These are phyloP conservation scores for Talaromyces amestolkiae DNA, from an alignment of 2,329 filamentous ascomycete genomes.

Conservation along the genomic window DNA sequence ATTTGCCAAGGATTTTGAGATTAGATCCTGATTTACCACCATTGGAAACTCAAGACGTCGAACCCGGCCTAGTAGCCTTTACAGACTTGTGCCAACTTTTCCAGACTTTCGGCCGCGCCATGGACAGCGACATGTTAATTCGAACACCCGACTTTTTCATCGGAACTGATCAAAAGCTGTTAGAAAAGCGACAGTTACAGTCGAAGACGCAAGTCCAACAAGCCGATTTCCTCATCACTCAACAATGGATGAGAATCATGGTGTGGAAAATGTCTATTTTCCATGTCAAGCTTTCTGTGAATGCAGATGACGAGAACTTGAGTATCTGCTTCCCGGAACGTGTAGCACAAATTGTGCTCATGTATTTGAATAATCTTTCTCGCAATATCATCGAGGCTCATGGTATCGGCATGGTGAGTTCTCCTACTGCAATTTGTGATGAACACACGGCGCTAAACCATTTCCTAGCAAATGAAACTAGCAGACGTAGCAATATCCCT, in stretches of 20 bases:
- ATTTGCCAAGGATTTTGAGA: slow-evolving; percentile 13
- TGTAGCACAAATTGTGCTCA: slow-evolving; percentile 15
- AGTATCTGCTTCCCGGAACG: slow-evolving; percentile 18
- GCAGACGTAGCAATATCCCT: slow-evolving; percentile 19
- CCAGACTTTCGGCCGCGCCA: slow-evolving; percentile 16
- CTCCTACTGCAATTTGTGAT: background rate
- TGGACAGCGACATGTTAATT: slow-evolving; percentile 14
- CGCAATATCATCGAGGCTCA: slow-evolving; percentile 20
- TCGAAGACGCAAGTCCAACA: slow-evolving; percentile 17
- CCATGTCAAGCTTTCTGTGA: slow-evolving; percentile 18
- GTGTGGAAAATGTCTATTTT: slow-evolving; percentile 20
- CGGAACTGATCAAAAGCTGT: slow-evolving; percentile 8
- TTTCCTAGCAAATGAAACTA: slow-evolving; percentile 18
- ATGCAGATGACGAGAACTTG: slow-evolving; percentile 17
- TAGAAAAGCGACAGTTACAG: slow-evolving; percentile 14
- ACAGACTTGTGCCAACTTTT: slow-evolving; percentile 19
- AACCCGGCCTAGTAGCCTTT: slow-evolving; percentile 15
- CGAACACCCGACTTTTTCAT: slow-evolving; percentile 16
- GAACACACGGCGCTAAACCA: background rate
- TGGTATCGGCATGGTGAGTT: slow-evolving; percentile 18
- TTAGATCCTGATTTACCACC: slow-evolving; percentile 16
- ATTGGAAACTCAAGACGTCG: slow-evolving; percentile 15
- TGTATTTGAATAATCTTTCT: slow-evolving; percentile 17
- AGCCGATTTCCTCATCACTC: slow-evolving; percentile 19
- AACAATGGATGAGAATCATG: slow-evolving; percentile 20